Conservation (phyloP, 495 filamentous ascomycete species). For the Echria macrotheca region DNA sequence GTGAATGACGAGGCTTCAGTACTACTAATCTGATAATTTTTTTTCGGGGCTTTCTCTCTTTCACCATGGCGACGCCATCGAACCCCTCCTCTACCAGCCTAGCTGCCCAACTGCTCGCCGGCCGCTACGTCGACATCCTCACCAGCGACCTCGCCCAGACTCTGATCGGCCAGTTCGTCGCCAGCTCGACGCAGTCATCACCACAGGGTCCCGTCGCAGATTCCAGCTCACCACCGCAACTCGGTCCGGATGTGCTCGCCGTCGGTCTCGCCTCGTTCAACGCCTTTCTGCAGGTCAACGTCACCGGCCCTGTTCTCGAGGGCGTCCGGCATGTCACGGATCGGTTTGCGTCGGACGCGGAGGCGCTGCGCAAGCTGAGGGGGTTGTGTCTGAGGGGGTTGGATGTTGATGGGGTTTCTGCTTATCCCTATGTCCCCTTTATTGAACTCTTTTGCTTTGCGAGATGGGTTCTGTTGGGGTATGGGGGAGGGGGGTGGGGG, state of each 20-base stretch:
- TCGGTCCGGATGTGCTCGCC: too few species aligned
- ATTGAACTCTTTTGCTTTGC: conserved; percentile 78
- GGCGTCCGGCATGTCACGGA: conserved; percentile 21
- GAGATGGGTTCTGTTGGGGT: conserved; percentile 55
- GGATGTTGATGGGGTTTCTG: conserved; percentile 76
- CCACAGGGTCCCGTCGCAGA: too few species aligned
- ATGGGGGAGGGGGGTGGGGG: conserved; percentile 4
- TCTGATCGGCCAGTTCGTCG: conserved; percentile 16
- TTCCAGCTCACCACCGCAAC: too few species aligned
- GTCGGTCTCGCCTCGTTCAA: conserved; percentile 69
- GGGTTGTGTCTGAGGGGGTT: conserved; percentile 55
- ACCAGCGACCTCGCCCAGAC: conserved; percentile 10
- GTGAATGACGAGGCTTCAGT: too few species aligned
- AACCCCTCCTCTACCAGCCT: not conserved
- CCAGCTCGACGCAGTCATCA: too few species aligned
- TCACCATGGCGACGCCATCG: not conserved
- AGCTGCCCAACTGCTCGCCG: conserved; percentile 9
- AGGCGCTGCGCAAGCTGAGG: not conserved
- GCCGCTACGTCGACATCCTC: conserved; percentile 23
- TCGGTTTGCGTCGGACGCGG: conserved; percentile 16
- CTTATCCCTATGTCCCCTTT: conserved; percentile 76
- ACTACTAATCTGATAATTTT: too few species aligned
- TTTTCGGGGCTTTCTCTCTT: too few species aligned
- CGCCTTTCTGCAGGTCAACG: conserved; percentile 84
- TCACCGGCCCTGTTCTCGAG: conserved; percentile 81